These are phyloP conservation scores for Bruguiera parviflora DNA, from an alignment of 345 rosid genomes.

Conservation along the genomic window DNA sequence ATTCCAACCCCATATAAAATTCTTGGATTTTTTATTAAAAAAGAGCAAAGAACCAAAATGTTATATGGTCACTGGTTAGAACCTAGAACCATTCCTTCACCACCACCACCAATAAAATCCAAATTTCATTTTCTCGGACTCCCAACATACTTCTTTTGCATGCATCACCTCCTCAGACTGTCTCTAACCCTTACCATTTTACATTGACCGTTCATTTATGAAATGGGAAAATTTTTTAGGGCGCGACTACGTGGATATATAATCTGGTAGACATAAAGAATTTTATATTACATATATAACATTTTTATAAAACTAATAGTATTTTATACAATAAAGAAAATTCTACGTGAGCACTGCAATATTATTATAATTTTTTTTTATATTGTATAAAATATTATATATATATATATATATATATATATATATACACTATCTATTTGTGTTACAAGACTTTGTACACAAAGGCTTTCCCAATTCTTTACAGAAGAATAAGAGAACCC, in stretches of 20 bases:
- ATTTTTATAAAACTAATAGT: no score
- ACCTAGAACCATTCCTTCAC: neutral
- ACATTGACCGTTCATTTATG: conserved; percentile 22
- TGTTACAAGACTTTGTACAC: no score
- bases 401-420: no score
- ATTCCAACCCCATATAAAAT: conserved; percentile 17
- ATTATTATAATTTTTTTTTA: no score
- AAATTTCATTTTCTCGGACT: conserved; percentile 24
- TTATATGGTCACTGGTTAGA: neutral
- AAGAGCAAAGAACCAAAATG: conserved; percentile 10
- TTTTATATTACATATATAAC: no score
- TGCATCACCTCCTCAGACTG: conserved; percentile 51
- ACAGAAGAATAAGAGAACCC: conserved; percentile 10
- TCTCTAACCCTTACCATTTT: conserved; percentile 34
- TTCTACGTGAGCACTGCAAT: no score
- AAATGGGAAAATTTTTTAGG: neutral
- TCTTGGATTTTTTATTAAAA: conserved; percentile 11
- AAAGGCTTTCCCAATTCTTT: neutral
- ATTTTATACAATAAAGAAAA: no score
- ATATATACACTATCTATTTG: no score
- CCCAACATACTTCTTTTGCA: conserved; percentile 41
- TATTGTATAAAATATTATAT: no score
- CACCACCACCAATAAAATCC: conserved; percentile 23
- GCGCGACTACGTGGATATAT: no score
- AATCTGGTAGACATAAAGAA: no score